Conservation (phyloP, 2,329 filamentous ascomycete genomes). For the Diaporthe destruens region DNA sequence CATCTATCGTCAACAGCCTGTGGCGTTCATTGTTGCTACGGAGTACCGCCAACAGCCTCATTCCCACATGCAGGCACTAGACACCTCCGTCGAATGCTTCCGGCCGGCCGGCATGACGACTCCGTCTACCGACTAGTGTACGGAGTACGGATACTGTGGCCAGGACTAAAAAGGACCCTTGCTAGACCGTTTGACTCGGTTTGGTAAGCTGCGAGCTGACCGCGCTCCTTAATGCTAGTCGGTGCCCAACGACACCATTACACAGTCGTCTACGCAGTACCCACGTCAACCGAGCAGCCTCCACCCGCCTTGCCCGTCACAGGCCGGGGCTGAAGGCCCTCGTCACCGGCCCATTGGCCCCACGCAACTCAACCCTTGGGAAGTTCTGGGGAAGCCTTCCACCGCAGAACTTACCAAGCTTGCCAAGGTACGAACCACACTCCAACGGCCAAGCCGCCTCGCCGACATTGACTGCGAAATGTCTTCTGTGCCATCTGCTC, state of each 20-base stretch:
- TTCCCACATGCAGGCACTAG: background rate
- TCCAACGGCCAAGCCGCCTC: background rate
- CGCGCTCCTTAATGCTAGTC: conserved; percentile 4
- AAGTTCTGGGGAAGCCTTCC: conserved; percentile 1
- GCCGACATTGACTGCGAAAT: conserved; percentile 5
- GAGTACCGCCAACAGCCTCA: background rate
- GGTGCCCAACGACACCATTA: conserved; percentile 28
- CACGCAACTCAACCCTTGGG: background rate
- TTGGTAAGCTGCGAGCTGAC: conserved; percentile 15
- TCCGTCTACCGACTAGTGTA: background rate
- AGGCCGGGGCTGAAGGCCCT: conserved; percentile 18
- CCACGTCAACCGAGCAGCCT: background rate
- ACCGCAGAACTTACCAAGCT: background rate
- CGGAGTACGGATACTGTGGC: too few relatives aligned
- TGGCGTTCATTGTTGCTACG: background rate
- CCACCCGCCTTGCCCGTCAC: conserved; percentile 11
- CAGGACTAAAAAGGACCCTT: background rate
- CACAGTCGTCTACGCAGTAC: too few relatives aligned
- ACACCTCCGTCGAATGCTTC: background rate
- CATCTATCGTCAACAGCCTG: background rate
- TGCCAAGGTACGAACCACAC: conserved; percentile 4
- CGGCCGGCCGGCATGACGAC: background rate
- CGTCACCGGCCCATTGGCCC: conserved; percentile 26
- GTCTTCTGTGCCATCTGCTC: background rate
- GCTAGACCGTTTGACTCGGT: conserved; percentile 8